A percentile compares a stretch with the other conserved stretches of the same genome.
These are phyloP conservation scores for Chlorencoelia australis DNA, from an alignment of 2,329 filamentous ascomycete species.

Conservation along the genomic window DNA sequence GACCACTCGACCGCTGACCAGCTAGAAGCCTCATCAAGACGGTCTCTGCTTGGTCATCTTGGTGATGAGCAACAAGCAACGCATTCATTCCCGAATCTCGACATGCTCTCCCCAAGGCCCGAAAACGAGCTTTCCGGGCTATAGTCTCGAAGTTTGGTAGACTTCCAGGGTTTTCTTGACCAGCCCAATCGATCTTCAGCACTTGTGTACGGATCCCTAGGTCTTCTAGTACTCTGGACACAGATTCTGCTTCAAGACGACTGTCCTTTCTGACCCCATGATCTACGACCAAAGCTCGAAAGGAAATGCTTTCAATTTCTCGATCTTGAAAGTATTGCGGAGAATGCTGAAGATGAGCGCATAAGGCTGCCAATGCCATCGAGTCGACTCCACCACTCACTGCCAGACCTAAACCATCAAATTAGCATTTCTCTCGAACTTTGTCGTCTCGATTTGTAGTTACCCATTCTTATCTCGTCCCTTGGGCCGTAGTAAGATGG, in stretches of 20 bases:
- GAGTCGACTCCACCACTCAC: slow-evolving; percentile 92
- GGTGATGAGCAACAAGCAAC: slow-evolving; percentile 75
- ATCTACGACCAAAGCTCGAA: slow-evolving; percentile 44
- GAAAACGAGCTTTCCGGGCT: slow-evolving; percentile 67
- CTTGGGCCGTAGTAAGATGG: slow-evolving; percentile 1
- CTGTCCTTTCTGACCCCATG: slow-evolving; percentile 47
- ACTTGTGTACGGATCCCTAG: slow-evolving; percentile 19
- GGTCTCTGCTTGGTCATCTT: slow-evolving; percentile 87
- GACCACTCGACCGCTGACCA: slow-evolving; percentile 58
- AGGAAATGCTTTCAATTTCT: slow-evolving; percentile 22
- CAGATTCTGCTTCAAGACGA: slow-evolving; percentile 38
- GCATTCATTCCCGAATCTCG: slow-evolving; percentile 39
- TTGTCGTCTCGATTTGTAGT: too few relatives aligned
- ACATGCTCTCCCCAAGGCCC: slow-evolving; percentile 54
- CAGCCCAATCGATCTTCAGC: slow-evolving; percentile 41
- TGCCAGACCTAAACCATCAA: slow-evolving; percentile 49
- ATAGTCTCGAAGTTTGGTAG: slow-evolving; percentile 63
- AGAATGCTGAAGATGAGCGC: slow-evolving; percentile 30
- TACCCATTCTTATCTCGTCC: slow-evolving; percentile 1
- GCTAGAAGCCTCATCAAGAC: slow-evolving; percentile 66
- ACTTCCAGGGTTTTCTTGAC: slow-evolving; percentile 30
- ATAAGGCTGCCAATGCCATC: slow-evolving; percentile 84
- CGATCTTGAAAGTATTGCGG: not conserved
- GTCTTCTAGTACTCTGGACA: slow-evolving; percentile 28
- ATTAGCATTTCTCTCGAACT: not conserved